Conservation (phyloP, 2,329 filamentous ascomycete species). For the Cladosporium cucumerinum region DNA sequence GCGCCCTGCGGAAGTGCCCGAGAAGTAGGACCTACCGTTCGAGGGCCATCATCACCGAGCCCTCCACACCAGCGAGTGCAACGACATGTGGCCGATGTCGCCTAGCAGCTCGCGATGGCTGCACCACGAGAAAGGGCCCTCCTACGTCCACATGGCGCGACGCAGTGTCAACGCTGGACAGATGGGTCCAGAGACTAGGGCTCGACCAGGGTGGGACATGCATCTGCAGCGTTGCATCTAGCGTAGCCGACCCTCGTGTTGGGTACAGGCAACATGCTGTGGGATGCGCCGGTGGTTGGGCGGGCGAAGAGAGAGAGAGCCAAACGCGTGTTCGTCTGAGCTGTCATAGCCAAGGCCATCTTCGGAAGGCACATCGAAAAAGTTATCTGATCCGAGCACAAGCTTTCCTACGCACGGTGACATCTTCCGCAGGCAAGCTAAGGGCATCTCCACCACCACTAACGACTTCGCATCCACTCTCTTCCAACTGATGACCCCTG, state of each 20-base stretch:
- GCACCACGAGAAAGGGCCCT: not conserved
- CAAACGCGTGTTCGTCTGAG: not conserved
- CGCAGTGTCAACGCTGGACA: not conserved
- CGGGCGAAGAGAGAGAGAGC: not conserved
- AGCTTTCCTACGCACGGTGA: not conserved
- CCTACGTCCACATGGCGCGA: slow-evolving; percentile 2
- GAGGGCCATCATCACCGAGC: not conserved
- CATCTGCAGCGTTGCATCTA: slow-evolving; percentile 11
- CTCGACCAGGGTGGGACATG: not conserved
- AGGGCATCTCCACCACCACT: not conserved
- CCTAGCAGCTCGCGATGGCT: not conserved
- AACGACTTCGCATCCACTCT: not conserved
- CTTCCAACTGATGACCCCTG: not conserved
- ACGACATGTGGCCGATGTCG: slow-evolving; percentile 11
- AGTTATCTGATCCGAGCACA: slow-evolving; percentile 16
- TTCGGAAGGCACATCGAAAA: not conserved
- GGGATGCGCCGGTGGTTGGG: not conserved
- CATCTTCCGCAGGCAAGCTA: not conserved
- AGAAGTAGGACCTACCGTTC: slow-evolving; percentile 2
- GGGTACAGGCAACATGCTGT: not conserved
- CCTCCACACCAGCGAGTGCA: not conserved
- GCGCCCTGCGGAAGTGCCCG: slow-evolving; percentile 1
- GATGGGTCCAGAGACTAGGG: not conserved
- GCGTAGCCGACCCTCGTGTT: not conserved
- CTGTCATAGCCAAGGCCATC: not conserved